These are phyloP conservation scores for Fraxinus pennsylvanica DNA, from an alignment of 257 asterid genomes.

Conservation along the genomic window DNA sequence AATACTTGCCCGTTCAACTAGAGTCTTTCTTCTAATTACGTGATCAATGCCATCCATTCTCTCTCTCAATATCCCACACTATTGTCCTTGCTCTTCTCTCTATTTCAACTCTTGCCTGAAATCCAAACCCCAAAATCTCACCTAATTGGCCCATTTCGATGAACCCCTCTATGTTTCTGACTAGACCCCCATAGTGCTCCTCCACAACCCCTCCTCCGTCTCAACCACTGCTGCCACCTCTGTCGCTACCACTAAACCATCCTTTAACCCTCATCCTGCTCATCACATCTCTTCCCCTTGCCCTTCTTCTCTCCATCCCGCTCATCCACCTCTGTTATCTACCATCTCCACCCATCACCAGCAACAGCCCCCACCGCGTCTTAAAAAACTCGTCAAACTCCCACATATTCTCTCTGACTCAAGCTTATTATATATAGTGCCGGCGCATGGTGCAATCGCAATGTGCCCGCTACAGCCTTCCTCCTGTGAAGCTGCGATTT, in stretches of 20 bases:
- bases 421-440: constrained; percentile 32
- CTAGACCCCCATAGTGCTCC: constrained; percentile 82
- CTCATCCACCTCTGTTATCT: constrained; percentile 11
- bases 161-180: constrained; percentile 84
- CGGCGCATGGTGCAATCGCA: too few relatives aligned
- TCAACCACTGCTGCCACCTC: constrained; percentile 33
- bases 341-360: constrained; percentile 44
- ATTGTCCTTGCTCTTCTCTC: constrained; percentile 48
- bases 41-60: constrained; percentile 66
- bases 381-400: constrained; percentile 51
- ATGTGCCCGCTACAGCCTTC: too few relatives aligned
- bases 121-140: constrained; percentile 53
- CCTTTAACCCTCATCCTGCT: constrained; percentile 25
- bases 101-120: constrained; percentile 52
- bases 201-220: constrained; percentile 51
- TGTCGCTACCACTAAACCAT: constrained; percentile 30
- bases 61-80: constrained; percentile 42
- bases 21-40: constrained; percentile 43
- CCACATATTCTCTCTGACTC: constrained; percentile 94
- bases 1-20: constrained; percentile 71
- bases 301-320: constrained; percentile 37
- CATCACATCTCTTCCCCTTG: constrained; percentile 34
- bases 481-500: too few relatives aligned
- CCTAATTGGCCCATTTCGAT: constrained; percentile 59
- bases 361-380: constrained; percentile 39